Conservation (phyloP, 148 eudicot genomes). For the Chenopodium suecicum region DNA sequence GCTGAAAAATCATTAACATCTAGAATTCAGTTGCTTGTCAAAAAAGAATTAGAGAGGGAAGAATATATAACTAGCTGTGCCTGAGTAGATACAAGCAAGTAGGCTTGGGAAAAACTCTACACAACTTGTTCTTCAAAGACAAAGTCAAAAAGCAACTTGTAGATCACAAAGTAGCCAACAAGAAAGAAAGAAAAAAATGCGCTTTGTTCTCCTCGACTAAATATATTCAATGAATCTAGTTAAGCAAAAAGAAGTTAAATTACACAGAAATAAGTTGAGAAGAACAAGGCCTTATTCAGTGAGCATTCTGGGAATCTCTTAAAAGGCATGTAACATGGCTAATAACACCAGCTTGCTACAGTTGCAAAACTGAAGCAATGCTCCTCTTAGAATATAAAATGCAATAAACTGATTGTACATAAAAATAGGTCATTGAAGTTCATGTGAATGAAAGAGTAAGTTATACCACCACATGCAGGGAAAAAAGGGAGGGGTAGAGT, state of each 20-base stretch:
- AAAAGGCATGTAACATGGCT: neutral
- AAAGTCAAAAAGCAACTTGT: constrained; percentile 15
- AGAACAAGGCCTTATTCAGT: neutral
- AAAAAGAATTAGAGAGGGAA: neutral
- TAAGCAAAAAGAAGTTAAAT: no score
- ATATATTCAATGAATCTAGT: no score
- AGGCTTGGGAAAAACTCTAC: neutral
- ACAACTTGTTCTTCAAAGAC: neutral
- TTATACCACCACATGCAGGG: neutral
- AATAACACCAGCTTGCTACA: neutral
- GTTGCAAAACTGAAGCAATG: neutral
- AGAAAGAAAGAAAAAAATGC: no score
- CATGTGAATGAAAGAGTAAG: neutral
- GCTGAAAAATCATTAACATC: constrained; percentile 52
- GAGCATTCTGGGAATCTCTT: neutral
- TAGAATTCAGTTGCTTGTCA: neutral
- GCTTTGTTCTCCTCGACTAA: no score
- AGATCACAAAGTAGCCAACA: neutral
- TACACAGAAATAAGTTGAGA: no score
- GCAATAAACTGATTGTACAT: neutral
- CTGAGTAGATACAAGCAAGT: neutral
- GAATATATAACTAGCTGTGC: neutral
- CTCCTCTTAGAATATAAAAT: neutral
- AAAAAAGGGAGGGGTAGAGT: neutral
- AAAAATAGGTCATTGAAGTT: neutral